A percentile compares a stretch with the other conserved stretches of the same genome.
These are phyloP conservation scores for Diaporthe eres DNA, from an alignment of 2,329 filamentous ascomycete species.

Conservation along the genomic window DNA sequence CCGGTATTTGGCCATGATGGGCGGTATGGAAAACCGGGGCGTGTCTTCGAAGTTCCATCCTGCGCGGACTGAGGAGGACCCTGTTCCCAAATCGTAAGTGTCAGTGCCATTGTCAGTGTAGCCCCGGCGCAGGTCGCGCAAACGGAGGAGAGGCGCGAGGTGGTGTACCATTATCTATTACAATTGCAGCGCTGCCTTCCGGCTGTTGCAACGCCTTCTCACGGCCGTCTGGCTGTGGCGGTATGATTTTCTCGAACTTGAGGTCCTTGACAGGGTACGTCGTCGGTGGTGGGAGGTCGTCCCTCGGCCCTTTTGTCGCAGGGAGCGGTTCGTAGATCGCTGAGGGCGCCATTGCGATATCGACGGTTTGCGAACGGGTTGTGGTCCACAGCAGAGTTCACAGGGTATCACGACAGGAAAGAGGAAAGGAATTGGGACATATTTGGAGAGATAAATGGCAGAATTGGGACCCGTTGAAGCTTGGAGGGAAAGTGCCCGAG, in stretches of 20 bases:
- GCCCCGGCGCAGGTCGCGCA: not conserved
- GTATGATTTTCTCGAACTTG: conserved; percentile 69
- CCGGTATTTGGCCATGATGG: conserved; percentile 94
- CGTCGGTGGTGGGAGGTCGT: conserved; percentile 65
- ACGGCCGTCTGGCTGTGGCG: conserved; percentile 76
- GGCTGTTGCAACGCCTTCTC: conserved; percentile 72
- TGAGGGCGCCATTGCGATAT: conserved; percentile 49
- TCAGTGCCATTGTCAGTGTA: conserved; percentile 43
- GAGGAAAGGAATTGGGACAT: conserved; percentile 32
- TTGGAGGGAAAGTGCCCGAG: not conserved
- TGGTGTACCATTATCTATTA: conserved; percentile 93
- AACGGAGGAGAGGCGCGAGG: conserved; percentile 5
- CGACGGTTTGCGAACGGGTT: not conserved
- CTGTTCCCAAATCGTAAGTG: conserved; percentile 60
- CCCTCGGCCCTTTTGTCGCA: conserved; percentile 56
- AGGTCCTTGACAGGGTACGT: conserved; percentile 75
- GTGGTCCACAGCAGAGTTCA: conserved; percentile 22
- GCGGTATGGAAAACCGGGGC: conserved; percentile 86
- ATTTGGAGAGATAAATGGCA: not conserved
- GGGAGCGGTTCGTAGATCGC: conserved; percentile 60
- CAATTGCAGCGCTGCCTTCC: conserved; percentile 79
- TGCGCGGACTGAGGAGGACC: conserved; percentile 89
- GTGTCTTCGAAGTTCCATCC: conserved; percentile 93
- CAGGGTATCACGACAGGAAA: conserved; percentile 35
- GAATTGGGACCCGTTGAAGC: not conserved